A percentile compares a stretch with the other conserved stretches of the same genome.
phyloP scores from a whole-genome alignment of 2,329 filamentous ascomycete genomes.

The Scorias spongiosa region DNA sequence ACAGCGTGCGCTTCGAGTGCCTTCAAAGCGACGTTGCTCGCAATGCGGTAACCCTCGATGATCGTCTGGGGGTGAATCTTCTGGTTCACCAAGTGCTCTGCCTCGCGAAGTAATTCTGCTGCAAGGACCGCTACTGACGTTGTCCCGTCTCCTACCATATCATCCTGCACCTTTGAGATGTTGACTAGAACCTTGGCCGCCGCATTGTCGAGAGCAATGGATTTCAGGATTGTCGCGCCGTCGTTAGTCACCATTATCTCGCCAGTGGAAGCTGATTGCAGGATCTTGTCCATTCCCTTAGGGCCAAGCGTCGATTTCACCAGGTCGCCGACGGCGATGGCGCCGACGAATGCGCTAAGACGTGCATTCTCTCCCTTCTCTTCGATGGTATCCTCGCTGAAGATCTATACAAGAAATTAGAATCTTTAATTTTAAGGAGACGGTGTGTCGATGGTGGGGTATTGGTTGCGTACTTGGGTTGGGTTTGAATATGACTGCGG shows the following conservation, averaged over 20 bases:
- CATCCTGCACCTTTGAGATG: slow-evolving; percentile 98
- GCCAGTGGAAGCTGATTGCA: slow-evolving; percentile 55
- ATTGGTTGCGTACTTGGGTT: slow-evolving; percentile 35
- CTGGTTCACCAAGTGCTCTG: slow-evolving; percentile 91
- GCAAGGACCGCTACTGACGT: slow-evolving; percentile 95
- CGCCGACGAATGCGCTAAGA: slow-evolving; percentile 37
- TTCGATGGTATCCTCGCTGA: slow-evolving; percentile 89
- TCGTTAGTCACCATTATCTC: slow-evolving; percentile 99
- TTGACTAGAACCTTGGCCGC: slow-evolving; percentile 97
- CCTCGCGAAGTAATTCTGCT: slow-evolving; percentile 86
- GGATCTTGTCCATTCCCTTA: slow-evolving; percentile 78
- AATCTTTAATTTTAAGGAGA: not conserved
- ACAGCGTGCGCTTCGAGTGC: slow-evolving; percentile 74
- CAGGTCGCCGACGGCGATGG: slow-evolving; percentile 90
- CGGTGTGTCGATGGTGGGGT: not conserved
- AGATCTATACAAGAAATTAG: slow-evolving; percentile 47
- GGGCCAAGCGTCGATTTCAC: slow-evolving; percentile 96
- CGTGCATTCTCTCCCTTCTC: slow-evolving; percentile 99
- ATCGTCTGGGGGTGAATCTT: slow-evolving; percentile 99
- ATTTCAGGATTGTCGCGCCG: slow-evolving; percentile 94
- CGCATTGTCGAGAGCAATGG: slow-evolving; percentile 95
- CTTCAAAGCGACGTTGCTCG: slow-evolving; percentile 70
- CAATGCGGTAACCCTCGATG: slow-evolving; percentile 97
- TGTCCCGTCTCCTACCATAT: slow-evolving; percentile 95
- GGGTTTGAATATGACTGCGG: slow-evolving; percentile 45